These are phyloP conservation scores for Microbotryum silenes-acaulis DNA, from an alignment of 1,284 basidiomycete genomes.

Conservation along the genomic window DNA sequence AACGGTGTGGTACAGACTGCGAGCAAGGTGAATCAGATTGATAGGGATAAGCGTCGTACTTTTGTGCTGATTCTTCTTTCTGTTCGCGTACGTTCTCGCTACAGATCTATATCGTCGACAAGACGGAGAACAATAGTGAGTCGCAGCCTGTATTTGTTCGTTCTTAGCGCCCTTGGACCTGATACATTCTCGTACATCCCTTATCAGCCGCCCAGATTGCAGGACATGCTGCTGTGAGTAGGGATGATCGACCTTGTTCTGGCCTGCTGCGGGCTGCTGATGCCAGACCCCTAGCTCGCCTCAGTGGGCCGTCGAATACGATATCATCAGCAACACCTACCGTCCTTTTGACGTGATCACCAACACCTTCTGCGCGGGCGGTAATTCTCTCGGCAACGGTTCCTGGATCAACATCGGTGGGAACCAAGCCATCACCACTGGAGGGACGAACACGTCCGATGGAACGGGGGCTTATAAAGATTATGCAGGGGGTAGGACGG, in stretches of 20 bases:
- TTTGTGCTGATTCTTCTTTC: neutral
- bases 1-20: no score
- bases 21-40: neutral
- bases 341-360: conserved; percentile 36
- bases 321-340: conserved; percentile 27
- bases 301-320: conserved; percentile 20
- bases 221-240: conserved; percentile 25
- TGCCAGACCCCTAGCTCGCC: neutral
- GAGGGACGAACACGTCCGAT: conserved; percentile 27
- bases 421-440: conserved; percentile 39
- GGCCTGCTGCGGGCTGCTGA: neutral
- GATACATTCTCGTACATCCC: neutral
- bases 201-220: conserved; percentile 4
- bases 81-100: neutral
- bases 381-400: conserved; percentile 39
- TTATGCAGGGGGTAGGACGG: conserved; percentile 56
- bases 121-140: conserved; percentile 39
- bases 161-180: neutral
- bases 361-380: conserved; percentile 43
- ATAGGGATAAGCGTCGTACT: neutral
- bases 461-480: conserved; percentile 40
- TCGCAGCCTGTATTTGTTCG: conserved; percentile 15
- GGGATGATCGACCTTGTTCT: no score
- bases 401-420: conserved; percentile 42
- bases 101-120: conserved; percentile 42